phyloP scores from a whole-genome alignment of 495 filamentous ascomycete genomes.

The Tuber umbilicatum region DNA sequence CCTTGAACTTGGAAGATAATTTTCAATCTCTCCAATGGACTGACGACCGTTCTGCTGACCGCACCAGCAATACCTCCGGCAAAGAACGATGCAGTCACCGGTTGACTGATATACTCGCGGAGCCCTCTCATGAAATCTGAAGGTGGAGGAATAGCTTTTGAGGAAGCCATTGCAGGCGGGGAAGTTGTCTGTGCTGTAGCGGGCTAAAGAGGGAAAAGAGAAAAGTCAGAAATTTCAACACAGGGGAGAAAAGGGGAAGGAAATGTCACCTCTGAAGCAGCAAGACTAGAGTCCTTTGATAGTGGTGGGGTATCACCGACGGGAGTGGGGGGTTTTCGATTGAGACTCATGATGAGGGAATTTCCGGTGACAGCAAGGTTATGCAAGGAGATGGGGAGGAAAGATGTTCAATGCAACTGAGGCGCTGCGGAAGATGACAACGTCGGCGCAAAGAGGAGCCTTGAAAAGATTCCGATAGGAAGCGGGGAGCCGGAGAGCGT shows the following conservation, averaged over 20 bases:
- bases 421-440: constrained; percentile 1
- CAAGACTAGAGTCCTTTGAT: constrained; percentile 20
- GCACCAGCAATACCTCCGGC: constrained; percentile 94
- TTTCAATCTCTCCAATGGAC: constrained; percentile 88
- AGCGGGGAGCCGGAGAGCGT: constrained; percentile 15
- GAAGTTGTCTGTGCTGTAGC: constrained; percentile 13
- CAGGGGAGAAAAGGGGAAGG: constrained; percentile 2
- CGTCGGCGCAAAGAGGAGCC: constrained; percentile 6
- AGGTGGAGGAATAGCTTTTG: constrained; percentile 28
- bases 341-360: constrained; percentile 28
- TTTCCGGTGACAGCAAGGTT: constrained; percentile 4
- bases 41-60: constrained; percentile 94
- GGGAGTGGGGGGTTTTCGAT: constrained; percentile 14
- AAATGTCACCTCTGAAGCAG: constrained; percentile 20
- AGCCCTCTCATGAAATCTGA: constrained; percentile 41
- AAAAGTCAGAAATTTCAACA: constrained; percentile 10
- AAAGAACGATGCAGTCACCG: constrained; percentile 82
- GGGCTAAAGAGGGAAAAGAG: background rate
- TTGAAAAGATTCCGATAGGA: constrained; percentile 8
- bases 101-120: constrained; percentile 57
- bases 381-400: constrained; percentile 15
- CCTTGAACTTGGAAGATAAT: constrained; percentile 97
- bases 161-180: constrained; percentile 18
- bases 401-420: constrained; percentile 4
- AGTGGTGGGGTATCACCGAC: background rate